Base-by-base conservation (phyloP, 2,329 filamentous ascomycete genomes). In the Neobulgaria alba region DNA sequence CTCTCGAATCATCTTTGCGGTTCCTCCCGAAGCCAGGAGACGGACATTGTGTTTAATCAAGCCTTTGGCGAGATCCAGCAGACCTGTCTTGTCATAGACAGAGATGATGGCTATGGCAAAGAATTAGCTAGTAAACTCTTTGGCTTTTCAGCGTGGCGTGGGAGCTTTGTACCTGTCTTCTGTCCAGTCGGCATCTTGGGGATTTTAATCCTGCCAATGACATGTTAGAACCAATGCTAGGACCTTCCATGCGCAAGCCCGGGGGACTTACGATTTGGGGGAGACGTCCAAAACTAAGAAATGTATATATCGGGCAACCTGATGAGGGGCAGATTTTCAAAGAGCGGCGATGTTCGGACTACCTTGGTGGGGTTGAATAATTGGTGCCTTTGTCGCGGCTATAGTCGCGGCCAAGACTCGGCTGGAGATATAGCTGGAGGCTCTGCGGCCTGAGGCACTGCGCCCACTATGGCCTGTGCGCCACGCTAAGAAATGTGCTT, bases 11-110 rank as follows among this genome's bases (percentile, higher is more conserved):
- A 96, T 84, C 68, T 82, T 92, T 52, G 92, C 83, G 35, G 92
- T 98, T 56, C 92, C 92, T 45, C 92, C 92, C 43, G 90, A 96
- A 40, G 92, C 92, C 43, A 98, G 75, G 52, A 98, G 82, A 54
- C 88, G 85, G 55, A 95, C 85, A 78, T 92, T 82, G 61, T 93
- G 78, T 72, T 90, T 77, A 60, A 85, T 76, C 37, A 95, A 77
- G 56, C 88, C 88, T 67, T 94, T 94, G 57, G 88, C 87, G 55
- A 95, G 74, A 67, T 95, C 89, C 53, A 95, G 70, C 53, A 95
- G 77, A 46, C 89, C 92, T 42, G 90, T 96, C 80, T 98, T 98
- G 75, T 98, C 87, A 63, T 92, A 96, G 71, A 96, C 92, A 52
- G 90, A 96, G 63, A 98, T 75, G 61, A 98, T 96, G 53, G 92